Evolutionary conservation across 2,329 filamentous ascomycete species (phyloP).

Genomic region (Pseudocercospora vitis): DNA sequence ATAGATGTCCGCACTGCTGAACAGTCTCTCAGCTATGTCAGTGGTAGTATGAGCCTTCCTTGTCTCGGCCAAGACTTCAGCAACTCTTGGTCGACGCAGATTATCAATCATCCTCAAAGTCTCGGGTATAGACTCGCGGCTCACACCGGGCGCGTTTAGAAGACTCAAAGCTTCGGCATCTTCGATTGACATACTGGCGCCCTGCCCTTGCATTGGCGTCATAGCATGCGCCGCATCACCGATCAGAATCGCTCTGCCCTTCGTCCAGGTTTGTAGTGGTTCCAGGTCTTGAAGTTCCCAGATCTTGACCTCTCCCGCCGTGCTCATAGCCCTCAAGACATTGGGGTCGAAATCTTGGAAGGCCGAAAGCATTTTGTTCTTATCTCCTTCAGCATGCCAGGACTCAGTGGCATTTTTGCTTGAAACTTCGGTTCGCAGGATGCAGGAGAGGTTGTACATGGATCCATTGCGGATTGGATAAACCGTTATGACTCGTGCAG

Average conservation of each 20-base stretch:
- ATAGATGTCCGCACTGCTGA: background rate
- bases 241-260: slow-evolving; percentile 3
- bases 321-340: background rate
- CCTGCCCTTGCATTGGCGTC: slow-evolving; percentile 4
- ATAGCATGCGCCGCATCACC: slow-evolving; percentile 5
- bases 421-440: background rate
- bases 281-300: slow-evolving; percentile 5
- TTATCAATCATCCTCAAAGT: background rate
- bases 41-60: background rate
- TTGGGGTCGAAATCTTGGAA: background rate
- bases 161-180: slow-evolving; percentile 1
- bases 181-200: slow-evolving; percentile 8
- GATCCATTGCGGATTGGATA: background rate
- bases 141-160: background rate
- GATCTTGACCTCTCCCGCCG: background rate
- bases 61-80: background rate
- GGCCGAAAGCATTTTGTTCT: background rate
- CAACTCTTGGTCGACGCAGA: background rate
- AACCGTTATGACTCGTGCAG: background rate
- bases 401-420: background rate
- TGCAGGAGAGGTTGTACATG: background rate
- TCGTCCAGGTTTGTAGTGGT: background rate
- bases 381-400: slow-evolving; percentile 3
- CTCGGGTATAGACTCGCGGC: background rate
- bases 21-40: background rate